Evolutionary conservation across 768 basidiomycete species (phyloP), one percentile per base, ranked within the genome.

Genomic region (Leccinum barrowsii): DNA sequence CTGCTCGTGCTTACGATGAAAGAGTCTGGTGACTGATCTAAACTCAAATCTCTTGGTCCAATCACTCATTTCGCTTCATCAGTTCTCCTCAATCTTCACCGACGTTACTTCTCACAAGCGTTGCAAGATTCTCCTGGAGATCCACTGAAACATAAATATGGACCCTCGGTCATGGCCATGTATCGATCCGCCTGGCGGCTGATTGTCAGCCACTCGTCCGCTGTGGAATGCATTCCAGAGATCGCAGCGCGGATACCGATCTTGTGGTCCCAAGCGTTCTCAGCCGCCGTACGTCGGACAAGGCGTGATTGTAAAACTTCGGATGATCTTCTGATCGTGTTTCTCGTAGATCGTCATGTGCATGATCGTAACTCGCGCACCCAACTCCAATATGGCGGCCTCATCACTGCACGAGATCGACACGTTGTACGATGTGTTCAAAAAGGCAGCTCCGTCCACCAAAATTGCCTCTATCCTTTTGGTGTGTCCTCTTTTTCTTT

Each of bases 141-240:
- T 55, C 74, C 84, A 2, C 74, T 85, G 50, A 78, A 77, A 56
- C 87, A 90, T 64, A 79, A 76, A 63, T 89, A 84, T 67, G 78
- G 83, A 0, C 83, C 85, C 1, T 91, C 89, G 1, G 85, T 89
- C 5, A 79, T 87, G 69, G 85, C 89, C 0, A 82, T 83, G 13
- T 90, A 87, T 70, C 85, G 86, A 2, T 86, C 86, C 2, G 84
- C 87, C 4, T 89, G 86, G 83, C 75, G 87, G 15, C 64, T 89
- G 30, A 82, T 85, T 42, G 76, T 80, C 49, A 76, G 77, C 0
- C 72, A 86, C 53, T 72, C 73, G 17, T 68, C 77, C n/a, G 71
- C 77, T 1, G 81, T 79, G 72, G 67, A 68, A 15, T 59, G 64
- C 19, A 70, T 75, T 5, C 78, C 82, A 1, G 69, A 76, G 2